Evolutionary conservation across 805 yeast genomes (phyloP).

Genomic region (Metschnikowia peoriensis): DNA sequence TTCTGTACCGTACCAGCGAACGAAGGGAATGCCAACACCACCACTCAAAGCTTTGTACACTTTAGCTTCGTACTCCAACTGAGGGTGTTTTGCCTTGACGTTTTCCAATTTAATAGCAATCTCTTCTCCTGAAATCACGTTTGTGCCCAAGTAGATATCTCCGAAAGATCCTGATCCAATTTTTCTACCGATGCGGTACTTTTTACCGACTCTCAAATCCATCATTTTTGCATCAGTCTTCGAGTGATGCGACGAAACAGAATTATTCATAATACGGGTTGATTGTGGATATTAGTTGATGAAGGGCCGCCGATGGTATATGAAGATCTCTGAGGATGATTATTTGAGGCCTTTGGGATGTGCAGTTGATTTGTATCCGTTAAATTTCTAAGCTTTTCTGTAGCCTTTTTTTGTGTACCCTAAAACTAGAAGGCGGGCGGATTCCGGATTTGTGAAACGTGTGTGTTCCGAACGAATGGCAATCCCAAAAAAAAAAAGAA

Average conservation of each 20-base stretch:
- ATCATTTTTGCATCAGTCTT: conserved; percentile 22
- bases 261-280: conserved; percentile 16
- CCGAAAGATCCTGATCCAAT: conserved; percentile 98
- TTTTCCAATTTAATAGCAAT: conserved; percentile 95
- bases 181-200: conserved; percentile 89
- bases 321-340: neutral
- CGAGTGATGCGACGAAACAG: conserved; percentile 13
- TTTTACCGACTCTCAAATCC: conserved; percentile 89
- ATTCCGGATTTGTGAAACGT: neutral
- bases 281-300: neutral
- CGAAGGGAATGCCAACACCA: conserved; percentile 96
- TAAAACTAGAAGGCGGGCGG: neutral
- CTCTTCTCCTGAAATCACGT: conserved; percentile 93
- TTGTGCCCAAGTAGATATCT: conserved; percentile 90
- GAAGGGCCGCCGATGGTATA: neutral
- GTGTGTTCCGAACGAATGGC: neutral
- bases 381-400: neutral
- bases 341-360: neutral
- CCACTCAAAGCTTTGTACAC: conserved; percentile 94
- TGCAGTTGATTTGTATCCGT: neutral
- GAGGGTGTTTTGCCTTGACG: conserved; percentile 91
- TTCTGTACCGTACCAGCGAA: conserved; percentile 96
- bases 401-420: neutral
- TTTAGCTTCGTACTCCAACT: conserved; percentile 93
- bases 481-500: too few species aligned